phyloP scores from a whole-genome alignment of 768 basidiomycete genomes.

The Mycena kentingensis region DNA sequence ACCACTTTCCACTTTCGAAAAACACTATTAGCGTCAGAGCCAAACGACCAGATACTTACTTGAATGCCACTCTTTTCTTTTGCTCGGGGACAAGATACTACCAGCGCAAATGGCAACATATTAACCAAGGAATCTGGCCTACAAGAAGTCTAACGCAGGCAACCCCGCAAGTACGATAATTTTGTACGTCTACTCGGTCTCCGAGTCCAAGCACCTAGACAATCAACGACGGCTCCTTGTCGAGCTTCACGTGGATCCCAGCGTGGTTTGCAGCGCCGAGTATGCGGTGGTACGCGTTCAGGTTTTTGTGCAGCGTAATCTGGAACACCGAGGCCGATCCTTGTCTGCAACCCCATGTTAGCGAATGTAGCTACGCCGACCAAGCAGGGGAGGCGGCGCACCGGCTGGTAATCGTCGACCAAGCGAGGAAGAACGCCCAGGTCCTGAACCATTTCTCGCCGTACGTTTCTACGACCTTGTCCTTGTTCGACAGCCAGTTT shows the following conservation, averaged over 20 bases:
- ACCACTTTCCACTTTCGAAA: too few species aligned
- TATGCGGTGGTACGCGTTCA: slow-evolving; percentile 93
- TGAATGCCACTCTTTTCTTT: too few species aligned
- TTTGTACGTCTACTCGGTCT: not conserved
- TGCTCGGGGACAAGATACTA: too few species aligned
- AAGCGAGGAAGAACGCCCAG: slow-evolving; percentile 98
- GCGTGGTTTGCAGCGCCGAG: slow-evolving; percentile 80
- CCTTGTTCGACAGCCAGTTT: slow-evolving; percentile 95
- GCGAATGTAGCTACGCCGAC: slow-evolving; percentile 6
- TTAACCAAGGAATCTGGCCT: too few species aligned
- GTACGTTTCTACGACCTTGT: slow-evolving; percentile 84
- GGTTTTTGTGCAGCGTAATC: slow-evolving; percentile 96
- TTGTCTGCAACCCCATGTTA: slow-evolving; percentile 50
- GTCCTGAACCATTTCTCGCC: slow-evolving; percentile 93
- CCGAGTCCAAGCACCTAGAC: too few species aligned
- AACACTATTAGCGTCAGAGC: too few species aligned
- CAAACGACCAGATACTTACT: too few species aligned
- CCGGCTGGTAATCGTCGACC: slow-evolving; percentile 82
- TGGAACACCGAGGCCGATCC: slow-evolving; percentile 94
- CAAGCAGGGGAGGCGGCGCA: slow-evolving; percentile 29
- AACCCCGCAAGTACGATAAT: not conserved
- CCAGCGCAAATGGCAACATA: too few species aligned
- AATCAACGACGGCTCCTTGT: slow-evolving; percentile 52
- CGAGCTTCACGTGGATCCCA: slow-evolving; percentile 72
- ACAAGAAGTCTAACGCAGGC: not conserved